Conservation (phyloP, 495 filamentous ascomycete genomes). For the Penicillium psychrofluorescens region DNA sequence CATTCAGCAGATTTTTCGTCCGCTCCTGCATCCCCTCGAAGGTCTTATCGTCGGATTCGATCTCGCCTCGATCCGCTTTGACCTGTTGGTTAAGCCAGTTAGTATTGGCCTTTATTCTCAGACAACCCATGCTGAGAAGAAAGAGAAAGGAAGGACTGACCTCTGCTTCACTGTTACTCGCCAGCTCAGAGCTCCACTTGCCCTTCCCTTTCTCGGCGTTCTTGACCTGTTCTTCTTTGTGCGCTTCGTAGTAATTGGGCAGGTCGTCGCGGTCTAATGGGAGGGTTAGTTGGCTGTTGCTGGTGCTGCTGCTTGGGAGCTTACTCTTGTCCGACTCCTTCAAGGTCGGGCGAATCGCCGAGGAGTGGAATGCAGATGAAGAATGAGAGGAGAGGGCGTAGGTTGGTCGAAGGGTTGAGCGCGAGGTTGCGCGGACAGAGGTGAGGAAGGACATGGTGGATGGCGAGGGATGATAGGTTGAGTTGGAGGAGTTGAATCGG, state of each 20-base stretch:
- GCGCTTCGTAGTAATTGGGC: constrained; percentile 47
- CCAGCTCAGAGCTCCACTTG: constrained; percentile 75
- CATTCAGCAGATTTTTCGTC: constrained; percentile 29
- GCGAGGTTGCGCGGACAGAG: constrained; percentile 17
- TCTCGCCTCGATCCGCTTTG: constrained; percentile 57
- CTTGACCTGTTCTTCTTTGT: constrained; percentile 65
- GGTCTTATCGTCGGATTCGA: constrained; percentile 29
- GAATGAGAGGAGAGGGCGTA: constrained; percentile 9
- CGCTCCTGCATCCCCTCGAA: constrained; percentile 48
- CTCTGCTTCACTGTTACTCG: constrained; percentile 72
- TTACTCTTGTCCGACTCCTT: constrained; percentile 32
- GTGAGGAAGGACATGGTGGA: constrained; percentile 28
- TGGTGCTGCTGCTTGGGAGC: not conserved
- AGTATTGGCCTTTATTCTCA: not conserved
- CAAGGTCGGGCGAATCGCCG: constrained; percentile 14
- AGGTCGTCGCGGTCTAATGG: constrained; percentile 33
- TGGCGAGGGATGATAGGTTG: constrained; percentile 22
- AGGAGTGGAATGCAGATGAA: constrained; percentile 23
- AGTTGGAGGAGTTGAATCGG: not conserved
- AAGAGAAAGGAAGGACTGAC: constrained; percentile 31
- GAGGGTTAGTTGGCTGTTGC: constrained; percentile 1
- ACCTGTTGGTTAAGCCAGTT: constrained; percentile 30
- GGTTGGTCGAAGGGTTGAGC: constrained; percentile 12
- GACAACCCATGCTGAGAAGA: not conserved
- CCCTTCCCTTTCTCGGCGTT: constrained; percentile 68